A percentile compares a stretch with the other conserved stretches of the same genome.
Conservation (phyloP, 2,329 filamentous ascomycete genomes). For the Colletotrichum salicis region DNA sequence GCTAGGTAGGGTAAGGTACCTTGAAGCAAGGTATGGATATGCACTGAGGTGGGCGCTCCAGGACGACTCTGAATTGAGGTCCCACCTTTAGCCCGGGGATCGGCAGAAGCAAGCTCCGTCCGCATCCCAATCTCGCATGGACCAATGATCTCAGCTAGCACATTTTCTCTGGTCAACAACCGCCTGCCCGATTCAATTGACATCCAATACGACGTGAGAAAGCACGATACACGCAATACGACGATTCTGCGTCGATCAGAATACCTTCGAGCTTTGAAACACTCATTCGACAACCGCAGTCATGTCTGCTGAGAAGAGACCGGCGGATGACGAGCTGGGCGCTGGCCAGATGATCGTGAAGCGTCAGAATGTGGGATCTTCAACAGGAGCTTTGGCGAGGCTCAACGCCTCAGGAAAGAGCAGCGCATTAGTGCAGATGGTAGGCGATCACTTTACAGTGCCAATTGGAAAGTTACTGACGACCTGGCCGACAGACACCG, state of each 20-base stretch:
- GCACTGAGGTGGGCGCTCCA: not conserved
- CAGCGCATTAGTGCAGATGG: constrained; percentile 61
- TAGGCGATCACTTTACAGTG: constrained; percentile 41
- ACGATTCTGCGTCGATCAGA: not conserved
- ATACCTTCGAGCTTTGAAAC: not conserved
- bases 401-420: constrained; percentile 60
- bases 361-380: constrained; percentile 76
- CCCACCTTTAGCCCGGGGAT: constrained; percentile 9
- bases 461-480: not conserved
- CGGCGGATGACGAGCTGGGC: constrained; percentile 85
- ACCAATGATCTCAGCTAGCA: constrained; percentile 10
- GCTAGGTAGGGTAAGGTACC: not conserved
- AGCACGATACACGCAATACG: not conserved
- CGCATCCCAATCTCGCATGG: not conserved
- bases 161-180: constrained; percentile 7
- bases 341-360: constrained; percentile 87
- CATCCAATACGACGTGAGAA: not conserved
- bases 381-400: constrained; percentile 59
- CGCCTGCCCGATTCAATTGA: not conserved
- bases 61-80: not conserved
- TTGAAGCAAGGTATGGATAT: not conserved
- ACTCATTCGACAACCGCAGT: constrained; percentile 23
- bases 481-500: constrained; percentile 65
- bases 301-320: constrained; percentile 93
- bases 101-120: constrained; percentile 35